Percentiles rank a stretch among this genome's conserved stretches.
These are phyloP conservation scores for Fraxinus xanthoxyloides DNA, from an alignment of 305 asterid species.

Conservation along the genomic window DNA sequence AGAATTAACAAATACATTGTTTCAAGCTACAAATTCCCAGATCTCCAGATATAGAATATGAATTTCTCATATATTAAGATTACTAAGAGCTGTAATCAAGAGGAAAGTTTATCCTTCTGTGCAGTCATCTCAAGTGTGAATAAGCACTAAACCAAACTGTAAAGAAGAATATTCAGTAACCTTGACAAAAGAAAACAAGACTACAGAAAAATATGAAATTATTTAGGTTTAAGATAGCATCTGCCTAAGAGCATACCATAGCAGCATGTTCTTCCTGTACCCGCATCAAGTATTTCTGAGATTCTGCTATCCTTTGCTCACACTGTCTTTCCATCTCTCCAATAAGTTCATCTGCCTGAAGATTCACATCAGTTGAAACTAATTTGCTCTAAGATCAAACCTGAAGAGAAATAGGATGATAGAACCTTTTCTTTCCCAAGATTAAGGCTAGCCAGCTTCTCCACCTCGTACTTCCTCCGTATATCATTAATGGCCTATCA, in stretches of 20 bases:
- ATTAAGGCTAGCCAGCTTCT: slow-evolving; percentile 69
- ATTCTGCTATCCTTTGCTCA: slow-evolving; percentile 66
- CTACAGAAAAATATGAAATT: not conserved
- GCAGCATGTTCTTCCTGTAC: slow-evolving; percentile 80
- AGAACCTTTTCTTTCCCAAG: slow-evolving; percentile 87
- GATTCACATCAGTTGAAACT: slow-evolving; percentile 24
- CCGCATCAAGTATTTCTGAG: slow-evolving; percentile 52
- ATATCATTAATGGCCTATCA: slow-evolving; percentile 87
- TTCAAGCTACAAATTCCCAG: slow-evolving; percentile 13
- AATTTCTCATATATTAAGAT: not conserved
- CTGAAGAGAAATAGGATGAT: slow-evolving; percentile 14
- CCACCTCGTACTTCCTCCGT: slow-evolving; percentile 77
- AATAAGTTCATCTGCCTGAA: slow-evolving; percentile 69
- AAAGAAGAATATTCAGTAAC: slow-evolving; percentile 14
- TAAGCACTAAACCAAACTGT: slow-evolving; percentile 11
- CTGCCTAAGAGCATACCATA: slow-evolving; percentile 42
- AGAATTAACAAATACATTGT: not conserved
- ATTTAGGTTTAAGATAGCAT: slow-evolving; percentile 17
- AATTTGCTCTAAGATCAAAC: slow-evolving; percentile 15
- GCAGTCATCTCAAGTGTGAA: slow-evolving; percentile 3
- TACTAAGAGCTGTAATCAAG: slow-evolving; percentile 9
- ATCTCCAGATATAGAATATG: not conserved
- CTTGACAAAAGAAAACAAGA: not conserved
- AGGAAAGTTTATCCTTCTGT: slow-evolving; percentile 1
- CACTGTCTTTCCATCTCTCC: slow-evolving; percentile 58